Conservation (phyloP, 164 flowering plant genomes). For the Macadamia tetraphylla region DNA sequence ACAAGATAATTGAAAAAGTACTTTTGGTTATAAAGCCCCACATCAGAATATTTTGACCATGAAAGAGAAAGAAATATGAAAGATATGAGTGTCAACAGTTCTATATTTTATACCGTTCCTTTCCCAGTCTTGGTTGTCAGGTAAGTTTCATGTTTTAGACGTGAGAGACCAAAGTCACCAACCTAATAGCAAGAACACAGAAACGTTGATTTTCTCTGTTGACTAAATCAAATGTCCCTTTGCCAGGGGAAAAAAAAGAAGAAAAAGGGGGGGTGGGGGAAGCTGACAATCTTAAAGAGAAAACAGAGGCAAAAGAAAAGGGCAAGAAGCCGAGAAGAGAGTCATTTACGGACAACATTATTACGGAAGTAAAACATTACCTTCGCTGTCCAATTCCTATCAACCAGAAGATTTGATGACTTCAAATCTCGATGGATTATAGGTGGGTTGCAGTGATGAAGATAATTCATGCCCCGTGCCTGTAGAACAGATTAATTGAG, state of each 20-base stretch:
- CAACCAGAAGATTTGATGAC: constrained; percentile 93
- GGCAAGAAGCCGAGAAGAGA: background rate
- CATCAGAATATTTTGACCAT: constrained; percentile 1
- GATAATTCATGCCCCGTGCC: constrained; percentile 98
- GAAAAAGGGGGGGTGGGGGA: too few relatives aligned
- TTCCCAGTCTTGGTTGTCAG: constrained; percentile 79
- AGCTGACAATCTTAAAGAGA: background rate
- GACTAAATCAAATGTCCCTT: too few relatives aligned
- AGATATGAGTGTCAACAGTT: background rate
- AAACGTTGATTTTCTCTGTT: background rate
- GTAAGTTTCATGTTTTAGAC: constrained; percentile 78
- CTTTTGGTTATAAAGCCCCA: background rate
- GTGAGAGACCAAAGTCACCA: constrained; percentile 97
- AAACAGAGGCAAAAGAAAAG: background rate
- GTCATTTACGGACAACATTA: background rate
- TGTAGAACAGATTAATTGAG: constrained; percentile 21
- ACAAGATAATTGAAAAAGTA: background rate
- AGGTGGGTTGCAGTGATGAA: constrained; percentile 89
- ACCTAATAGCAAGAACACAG: constrained; percentile 44
- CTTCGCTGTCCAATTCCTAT: constrained; percentile 96
- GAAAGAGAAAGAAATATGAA: background rate
- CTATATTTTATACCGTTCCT: constrained; percentile 69
- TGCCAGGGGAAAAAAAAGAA: background rate
- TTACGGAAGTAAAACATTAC: constrained; percentile 26
- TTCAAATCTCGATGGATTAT: constrained; percentile 93